Conservation (phyloP, 1,284 basidiomycete species). For the Puccinia coronata region DNA sequence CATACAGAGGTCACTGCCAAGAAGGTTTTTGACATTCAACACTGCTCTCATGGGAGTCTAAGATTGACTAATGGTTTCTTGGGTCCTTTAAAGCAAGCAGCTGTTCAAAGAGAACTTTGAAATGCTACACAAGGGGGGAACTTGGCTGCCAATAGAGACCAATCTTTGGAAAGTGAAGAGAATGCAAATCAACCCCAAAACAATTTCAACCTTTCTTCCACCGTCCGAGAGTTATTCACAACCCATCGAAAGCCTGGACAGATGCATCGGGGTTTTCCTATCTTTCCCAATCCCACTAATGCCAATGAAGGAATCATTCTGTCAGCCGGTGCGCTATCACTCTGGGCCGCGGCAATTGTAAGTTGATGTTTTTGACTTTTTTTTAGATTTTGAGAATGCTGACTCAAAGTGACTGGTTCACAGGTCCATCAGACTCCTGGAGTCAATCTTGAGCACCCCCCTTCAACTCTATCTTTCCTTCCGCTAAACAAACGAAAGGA, state of each 20-base stretch:
- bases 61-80: not conserved
- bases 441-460: not conserved
- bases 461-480: not conserved
- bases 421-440: too few species aligned
- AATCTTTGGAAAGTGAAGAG: too few species aligned
- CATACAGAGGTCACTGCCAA: not conserved
- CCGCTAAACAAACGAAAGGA: not conserved
- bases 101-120: not conserved
- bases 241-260: not conserved
- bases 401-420: too few species aligned
- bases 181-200: too few species aligned
- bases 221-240: not conserved
- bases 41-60: not conserved
- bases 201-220: too few species aligned
- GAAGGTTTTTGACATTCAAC: not conserved
- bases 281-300: not conserved
- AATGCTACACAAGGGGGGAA: not conserved
- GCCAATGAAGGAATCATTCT: slow-evolving; percentile 3
- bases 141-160: not conserved
- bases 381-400: not conserved
- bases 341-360: slow-evolving; percentile 8
- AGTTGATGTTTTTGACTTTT: not conserved
- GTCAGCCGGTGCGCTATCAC: not conserved
- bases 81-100: not conserved
- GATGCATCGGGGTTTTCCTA: not conserved